A percentile compares a stretch with the other conserved stretches of the same genome.
phyloP scores from a whole-genome alignment of 129 eudicot species.

The Calendula officinalis region DNA sequence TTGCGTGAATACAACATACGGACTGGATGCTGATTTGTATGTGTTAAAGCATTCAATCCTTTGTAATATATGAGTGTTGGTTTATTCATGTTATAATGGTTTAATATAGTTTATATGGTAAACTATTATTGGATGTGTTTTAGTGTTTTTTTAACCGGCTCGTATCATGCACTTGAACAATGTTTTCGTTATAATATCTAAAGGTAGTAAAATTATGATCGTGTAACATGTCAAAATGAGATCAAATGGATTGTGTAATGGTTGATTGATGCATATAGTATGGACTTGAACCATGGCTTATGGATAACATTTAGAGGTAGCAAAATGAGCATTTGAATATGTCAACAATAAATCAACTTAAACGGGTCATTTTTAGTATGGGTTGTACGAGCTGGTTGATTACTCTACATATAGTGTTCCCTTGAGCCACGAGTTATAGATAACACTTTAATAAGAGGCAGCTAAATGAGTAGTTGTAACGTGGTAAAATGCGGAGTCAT shows the following conservation, averaged over 20 bases:
- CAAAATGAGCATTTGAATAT: neutral
- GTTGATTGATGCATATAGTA: too few species aligned
- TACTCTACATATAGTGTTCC: too few species aligned
- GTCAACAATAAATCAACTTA: neutral
- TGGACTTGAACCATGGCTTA: neutral
- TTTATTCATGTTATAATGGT: constrained; percentile 5
- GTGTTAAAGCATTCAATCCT: constrained; percentile 10
- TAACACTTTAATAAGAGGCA: too few species aligned
- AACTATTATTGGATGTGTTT: neutral
- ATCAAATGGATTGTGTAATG: neutral
- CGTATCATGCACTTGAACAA: neutral
- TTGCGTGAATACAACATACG: neutral
- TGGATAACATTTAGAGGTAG: neutral
- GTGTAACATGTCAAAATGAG: neutral
- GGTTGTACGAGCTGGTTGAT: too few species aligned
- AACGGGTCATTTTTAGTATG: neutral
- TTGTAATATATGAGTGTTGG: constrained; percentile 16
- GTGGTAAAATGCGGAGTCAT: too few species aligned
- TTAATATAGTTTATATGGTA: neutral
- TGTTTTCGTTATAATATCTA: too few species aligned
- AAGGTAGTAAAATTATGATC: too few species aligned
- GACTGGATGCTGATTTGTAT: neutral
- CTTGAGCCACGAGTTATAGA: too few species aligned
- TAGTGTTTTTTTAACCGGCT: neutral
- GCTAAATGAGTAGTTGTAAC: too few species aligned